A percentile compares a stretch with the other conserved stretches of the same genome.
Evolutionary conservation across 2,329 filamentous ascomycete genomes (phyloP).

Genomic region (Pseudodiploospora longispora): DNA sequence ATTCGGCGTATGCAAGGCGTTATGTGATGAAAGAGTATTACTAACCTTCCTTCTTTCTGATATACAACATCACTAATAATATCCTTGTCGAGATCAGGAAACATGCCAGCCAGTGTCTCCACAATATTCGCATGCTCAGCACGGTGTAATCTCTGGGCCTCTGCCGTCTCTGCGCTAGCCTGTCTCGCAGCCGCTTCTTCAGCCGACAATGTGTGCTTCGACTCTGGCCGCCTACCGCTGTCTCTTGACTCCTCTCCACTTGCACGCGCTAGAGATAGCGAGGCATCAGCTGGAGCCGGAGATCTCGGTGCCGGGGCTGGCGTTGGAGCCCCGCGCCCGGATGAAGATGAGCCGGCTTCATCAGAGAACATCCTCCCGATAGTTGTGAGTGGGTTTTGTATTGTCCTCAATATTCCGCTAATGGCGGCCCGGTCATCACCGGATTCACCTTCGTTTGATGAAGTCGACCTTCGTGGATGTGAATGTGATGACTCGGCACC

Average conservation of each 20-base stretch:
- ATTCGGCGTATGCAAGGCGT: background rate
- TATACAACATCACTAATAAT: conserved; percentile 95
- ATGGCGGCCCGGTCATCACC: conserved; percentile 73
- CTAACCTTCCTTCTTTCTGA: conserved; percentile 87
- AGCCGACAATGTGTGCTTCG: conserved; percentile 50
- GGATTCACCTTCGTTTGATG: conserved; percentile 44
- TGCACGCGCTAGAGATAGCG: conserved; percentile 1
- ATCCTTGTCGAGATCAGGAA: conserved; percentile 87
- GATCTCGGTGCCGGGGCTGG: conserved; percentile 29
- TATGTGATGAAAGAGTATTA: conserved; percentile 14
- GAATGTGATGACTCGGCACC: conserved; percentile 16
- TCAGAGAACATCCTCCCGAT: conserved; percentile 93
- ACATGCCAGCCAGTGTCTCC: conserved; percentile 92
- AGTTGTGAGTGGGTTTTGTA: conserved; percentile 81
- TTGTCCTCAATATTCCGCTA: conserved; percentile 75
- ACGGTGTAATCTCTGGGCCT: conserved; percentile 73
- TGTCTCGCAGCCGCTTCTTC: conserved; percentile 86
- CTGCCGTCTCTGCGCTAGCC: conserved; percentile 80
- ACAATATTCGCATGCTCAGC: conserved; percentile 87
- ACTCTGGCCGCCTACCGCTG: conserved; percentile 22
- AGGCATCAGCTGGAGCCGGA: conserved; percentile 17
- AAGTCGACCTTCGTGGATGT: conserved; percentile 45
- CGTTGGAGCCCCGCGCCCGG: conserved; percentile 16
- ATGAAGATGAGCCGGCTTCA: conserved; percentile 36
- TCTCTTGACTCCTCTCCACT: conserved; percentile 5